Evolutionary conservation across 2,329 filamentous ascomycete species (phyloP).

Genomic region (Diplodia seriata): DNA sequence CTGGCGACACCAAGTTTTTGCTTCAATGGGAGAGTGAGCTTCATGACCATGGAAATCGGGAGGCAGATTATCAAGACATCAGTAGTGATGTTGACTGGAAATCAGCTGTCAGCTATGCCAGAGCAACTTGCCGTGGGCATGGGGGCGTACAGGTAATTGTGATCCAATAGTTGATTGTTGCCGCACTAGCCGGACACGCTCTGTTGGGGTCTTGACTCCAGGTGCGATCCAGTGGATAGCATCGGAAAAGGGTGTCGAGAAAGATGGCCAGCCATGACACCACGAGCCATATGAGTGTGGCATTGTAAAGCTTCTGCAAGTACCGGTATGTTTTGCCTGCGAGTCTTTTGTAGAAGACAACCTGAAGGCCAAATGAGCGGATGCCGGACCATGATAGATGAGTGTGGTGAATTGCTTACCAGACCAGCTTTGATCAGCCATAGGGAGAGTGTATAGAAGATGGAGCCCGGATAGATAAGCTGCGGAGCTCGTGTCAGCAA

Average conservation of each 20-base stretch:
- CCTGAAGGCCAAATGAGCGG: constrained; percentile 5
- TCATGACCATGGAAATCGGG: constrained; percentile 47
- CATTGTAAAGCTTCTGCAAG: constrained; percentile 49
- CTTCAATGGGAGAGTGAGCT: constrained; percentile 45
- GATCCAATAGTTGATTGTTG: constrained; percentile 31
- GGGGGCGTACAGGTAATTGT: constrained; percentile 16
- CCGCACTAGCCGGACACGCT: constrained; percentile 27
- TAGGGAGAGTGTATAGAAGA: constrained; percentile 51
- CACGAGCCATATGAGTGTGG: constrained; percentile 43
- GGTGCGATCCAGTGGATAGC: constrained; percentile 45
- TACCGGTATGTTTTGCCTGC: constrained; percentile 45
- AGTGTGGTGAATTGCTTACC: constrained; percentile 35
- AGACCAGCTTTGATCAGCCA: constrained; percentile 53
- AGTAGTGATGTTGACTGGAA: constrained; percentile 28
- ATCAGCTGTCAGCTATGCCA: background rate
- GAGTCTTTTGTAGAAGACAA: constrained; percentile 52
- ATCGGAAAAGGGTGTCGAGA: constrained; percentile 52
- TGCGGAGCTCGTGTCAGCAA: constrained; percentile 33
- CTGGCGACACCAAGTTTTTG: constrained; percentile 45
- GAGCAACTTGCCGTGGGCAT: too few species aligned
- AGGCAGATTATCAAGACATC: constrained; percentile 41
- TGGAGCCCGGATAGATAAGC: constrained; percentile 52
- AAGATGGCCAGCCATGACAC: constrained; percentile 47
- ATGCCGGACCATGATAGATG: background rate
- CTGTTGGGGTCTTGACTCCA: constrained; percentile 39